Evolutionary conservation across 257 asterid genomes (phyloP).

Genomic region (Ilex aquifolium): DNA sequence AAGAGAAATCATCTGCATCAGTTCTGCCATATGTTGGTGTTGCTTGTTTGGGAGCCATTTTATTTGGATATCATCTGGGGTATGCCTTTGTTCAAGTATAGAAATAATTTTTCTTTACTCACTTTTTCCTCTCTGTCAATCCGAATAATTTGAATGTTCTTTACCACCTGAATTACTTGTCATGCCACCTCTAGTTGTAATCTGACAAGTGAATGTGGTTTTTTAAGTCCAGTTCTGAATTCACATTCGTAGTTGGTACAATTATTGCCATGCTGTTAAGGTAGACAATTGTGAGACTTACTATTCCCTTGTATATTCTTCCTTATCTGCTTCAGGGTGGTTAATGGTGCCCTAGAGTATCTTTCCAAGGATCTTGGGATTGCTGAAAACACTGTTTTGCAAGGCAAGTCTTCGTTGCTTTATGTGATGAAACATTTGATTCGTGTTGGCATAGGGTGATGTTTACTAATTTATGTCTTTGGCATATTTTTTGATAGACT

Average conservation of each 20-base stretch:
- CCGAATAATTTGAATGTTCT: background rate
- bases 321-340: slow-evolving; percentile 59
- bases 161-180: background rate
- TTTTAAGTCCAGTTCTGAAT: background rate
- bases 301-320: background rate
- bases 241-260: background rate
- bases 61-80: slow-evolving; percentile 98
- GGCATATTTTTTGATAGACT: too few species aligned
- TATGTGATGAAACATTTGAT: background rate
- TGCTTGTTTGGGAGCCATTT: slow-evolving; percentile 82
- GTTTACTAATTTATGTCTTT: too few species aligned
- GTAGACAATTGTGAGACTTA: background rate
- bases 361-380: slow-evolving; percentile 88
- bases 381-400: slow-evolving; percentile 61
- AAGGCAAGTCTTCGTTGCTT: slow-evolving; percentile 51
- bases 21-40: slow-evolving; percentile 92
- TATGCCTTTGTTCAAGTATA: slow-evolving; percentile 21
- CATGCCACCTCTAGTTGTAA: background rate
- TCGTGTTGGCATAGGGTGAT: background rate
- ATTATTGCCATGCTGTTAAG: slow-evolving; percentile 1
- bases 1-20: slow-evolving; percentile 58
- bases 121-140: too few species aligned
- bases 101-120: background rate
- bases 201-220: background rate
- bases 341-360: slow-evolving; percentile 91